phyloP scores from a whole-genome alignment of 495 filamentous ascomycete genomes.

The Aspergillus kassunensis region DNA sequence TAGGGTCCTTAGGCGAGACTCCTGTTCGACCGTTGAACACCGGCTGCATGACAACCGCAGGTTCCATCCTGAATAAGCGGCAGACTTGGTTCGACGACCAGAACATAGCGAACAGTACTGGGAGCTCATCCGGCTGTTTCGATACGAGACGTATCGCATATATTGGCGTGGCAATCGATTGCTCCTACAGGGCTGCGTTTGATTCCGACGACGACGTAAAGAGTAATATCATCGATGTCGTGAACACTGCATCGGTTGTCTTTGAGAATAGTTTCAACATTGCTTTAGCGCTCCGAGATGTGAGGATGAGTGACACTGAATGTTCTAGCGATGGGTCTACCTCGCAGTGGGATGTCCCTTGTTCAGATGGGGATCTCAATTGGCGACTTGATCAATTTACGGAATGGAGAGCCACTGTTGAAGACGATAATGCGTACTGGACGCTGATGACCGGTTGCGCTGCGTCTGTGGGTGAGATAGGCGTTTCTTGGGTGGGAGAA shows the following conservation, averaged over 20 bases:
- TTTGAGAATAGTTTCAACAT: slow-evolving; percentile 89
- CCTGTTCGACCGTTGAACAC: neutral
- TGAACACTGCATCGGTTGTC: slow-evolving; percentile 75
- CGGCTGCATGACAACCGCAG: neutral
- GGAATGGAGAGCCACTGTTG: slow-evolving; percentile 63
- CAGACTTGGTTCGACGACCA: neutral
- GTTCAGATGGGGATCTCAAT: slow-evolving; percentile 57
- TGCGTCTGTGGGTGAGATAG: slow-evolving; percentile 69
- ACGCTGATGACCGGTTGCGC: slow-evolving; percentile 77
- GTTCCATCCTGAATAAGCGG: neutral
- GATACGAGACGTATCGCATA: slow-evolving; percentile 72
- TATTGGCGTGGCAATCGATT: slow-evolving; percentile 77
- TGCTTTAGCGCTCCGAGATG: slow-evolving; percentile 72
- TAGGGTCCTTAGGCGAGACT: neutral
- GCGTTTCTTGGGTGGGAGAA: slow-evolving; percentile 83
- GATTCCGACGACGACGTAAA: slow-evolving; percentile 52
- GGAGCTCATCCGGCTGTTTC: slow-evolving; percentile 71
- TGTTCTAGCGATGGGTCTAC: slow-evolving; percentile 62
- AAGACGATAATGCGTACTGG: slow-evolving; percentile 80
- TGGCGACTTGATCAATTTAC: slow-evolving; percentile 77
- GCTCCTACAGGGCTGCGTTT: slow-evolving; percentile 70
- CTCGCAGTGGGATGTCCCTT: slow-evolving; percentile 70
- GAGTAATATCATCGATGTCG: slow-evolving; percentile 66
- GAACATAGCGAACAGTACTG: neutral
- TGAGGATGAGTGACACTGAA: slow-evolving; percentile 60